phyloP scores from a whole-genome alignment of 169 alveolate species.

The Cryptosporidium bovis region DNA sequence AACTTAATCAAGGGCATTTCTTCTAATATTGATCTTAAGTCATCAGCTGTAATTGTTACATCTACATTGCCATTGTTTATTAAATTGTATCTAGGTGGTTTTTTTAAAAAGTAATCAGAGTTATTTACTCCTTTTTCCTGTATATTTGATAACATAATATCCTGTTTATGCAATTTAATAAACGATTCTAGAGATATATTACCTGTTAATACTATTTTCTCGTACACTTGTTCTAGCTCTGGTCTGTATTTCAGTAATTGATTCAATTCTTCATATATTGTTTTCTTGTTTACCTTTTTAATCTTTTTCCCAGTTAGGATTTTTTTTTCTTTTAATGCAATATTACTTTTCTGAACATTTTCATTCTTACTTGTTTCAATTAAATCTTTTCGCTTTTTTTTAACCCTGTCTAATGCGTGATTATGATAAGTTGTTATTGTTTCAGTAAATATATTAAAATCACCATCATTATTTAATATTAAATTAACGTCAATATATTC shows the following conservation, averaged over 20 bases:
- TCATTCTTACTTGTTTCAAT: neutral
- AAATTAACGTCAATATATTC: conserved; percentile 45
- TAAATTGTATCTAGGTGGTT: conserved; percentile 31
- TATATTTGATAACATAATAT: conserved; percentile 14
- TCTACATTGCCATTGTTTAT: conserved; percentile 50
- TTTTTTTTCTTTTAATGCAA: neutral
- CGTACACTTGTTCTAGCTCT: conserved; percentile 30
- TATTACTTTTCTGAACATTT: neutral
- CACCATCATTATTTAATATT: neutral
- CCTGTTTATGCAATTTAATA: conserved; percentile 36
- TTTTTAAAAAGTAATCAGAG: conserved; percentile 55
- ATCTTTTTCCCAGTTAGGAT: conserved; percentile 24
- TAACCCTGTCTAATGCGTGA: conserved; percentile 27
- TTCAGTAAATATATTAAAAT: conserved; percentile 25
- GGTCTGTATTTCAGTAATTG: conserved; percentile 43
- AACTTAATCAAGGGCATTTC: conserved; percentile 57
- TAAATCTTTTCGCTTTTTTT: neutral
- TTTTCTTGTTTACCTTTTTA: neutral
- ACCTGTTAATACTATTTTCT: conserved; percentile 49
- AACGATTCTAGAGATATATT: conserved; percentile 55
- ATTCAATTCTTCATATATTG: conserved; percentile 42
- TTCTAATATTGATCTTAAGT: conserved; percentile 43
- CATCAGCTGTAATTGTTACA: conserved; percentile 67
- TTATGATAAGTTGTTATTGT: neutral
- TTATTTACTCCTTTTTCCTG: conserved; percentile 44